Evolutionary conservation across 2,329 filamentous ascomycete genomes (phyloP).

Genomic region (Decorospora gaudefroyi): DNA sequence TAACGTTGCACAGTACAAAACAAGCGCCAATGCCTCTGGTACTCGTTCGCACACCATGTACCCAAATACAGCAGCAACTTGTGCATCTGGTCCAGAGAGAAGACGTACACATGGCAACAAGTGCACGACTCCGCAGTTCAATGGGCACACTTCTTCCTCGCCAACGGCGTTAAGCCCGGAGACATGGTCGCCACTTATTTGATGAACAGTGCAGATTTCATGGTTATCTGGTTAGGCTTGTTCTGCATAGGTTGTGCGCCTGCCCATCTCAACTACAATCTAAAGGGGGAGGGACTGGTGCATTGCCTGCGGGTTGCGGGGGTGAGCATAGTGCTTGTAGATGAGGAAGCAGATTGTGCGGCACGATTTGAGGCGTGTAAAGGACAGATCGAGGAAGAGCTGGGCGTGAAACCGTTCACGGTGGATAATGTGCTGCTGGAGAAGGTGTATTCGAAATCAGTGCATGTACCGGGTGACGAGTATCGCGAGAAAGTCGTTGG

Average conservation of each 20-base stretch:
- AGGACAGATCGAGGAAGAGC: conserved; percentile 23
- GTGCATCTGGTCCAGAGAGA: conserved; percentile 68
- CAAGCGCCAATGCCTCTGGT: conserved; percentile 39
- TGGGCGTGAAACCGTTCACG: conserved; percentile 25
- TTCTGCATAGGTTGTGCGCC: conserved; percentile 69
- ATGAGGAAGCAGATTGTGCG: conserved; percentile 51
- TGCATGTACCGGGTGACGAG: conserved; percentile 56
- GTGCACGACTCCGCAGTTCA: conserved; percentile 36
- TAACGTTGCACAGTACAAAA: conserved; percentile 47
- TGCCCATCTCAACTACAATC: conserved; percentile 71
- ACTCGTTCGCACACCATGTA: conserved; percentile 32
- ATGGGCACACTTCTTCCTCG: conserved; percentile 39
- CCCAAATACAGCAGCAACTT: conserved; percentile 50
- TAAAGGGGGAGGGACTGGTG: conserved; percentile 64
- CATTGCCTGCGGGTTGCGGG: conserved; percentile 66
- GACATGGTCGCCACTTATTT: conserved; percentile 69
- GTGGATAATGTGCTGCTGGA: conserved; percentile 26
- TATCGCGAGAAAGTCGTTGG: conserved; percentile 58
- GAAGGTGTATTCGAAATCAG: conserved; percentile 23
- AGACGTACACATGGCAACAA: conserved; percentile 48
- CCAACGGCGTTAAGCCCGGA: conserved; percentile 62
- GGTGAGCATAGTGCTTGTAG: conserved; percentile 61
- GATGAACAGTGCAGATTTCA: conserved; percentile 67
- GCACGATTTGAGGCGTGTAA: conserved; percentile 27
- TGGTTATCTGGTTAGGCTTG: conserved; percentile 67